Evolutionary conservation across 805 yeast species (phyloP).

Genomic region (Allodekkera sacchari): DNA sequence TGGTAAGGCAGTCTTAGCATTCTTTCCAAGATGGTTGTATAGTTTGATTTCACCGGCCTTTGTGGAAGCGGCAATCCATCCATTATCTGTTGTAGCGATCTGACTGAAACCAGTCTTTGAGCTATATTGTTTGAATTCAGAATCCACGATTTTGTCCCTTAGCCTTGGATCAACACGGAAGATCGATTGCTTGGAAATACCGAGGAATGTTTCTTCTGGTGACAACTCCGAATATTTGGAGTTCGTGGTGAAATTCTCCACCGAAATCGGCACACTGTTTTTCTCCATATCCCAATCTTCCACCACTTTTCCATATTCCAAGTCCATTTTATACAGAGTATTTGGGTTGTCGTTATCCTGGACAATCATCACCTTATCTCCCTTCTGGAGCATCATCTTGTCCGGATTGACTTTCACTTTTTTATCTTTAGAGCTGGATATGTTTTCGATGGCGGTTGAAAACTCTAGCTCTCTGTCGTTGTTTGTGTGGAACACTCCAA

Average conservation of each 20-base stretch:
- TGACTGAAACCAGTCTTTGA: constrained; percentile 49
- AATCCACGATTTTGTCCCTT: constrained; percentile 51
- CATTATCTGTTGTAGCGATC: constrained; percentile 63
- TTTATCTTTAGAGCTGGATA: constrained; percentile 44
- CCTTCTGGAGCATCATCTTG: constrained; percentile 68
- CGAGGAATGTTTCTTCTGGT: constrained; percentile 65
- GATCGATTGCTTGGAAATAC: constrained; percentile 54
- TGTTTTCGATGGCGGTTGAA: constrained; percentile 57
- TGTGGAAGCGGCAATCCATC: constrained; percentile 72
- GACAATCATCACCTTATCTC: constrained; percentile 61
- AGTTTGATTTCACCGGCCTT: constrained; percentile 67
- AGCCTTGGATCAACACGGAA: constrained; percentile 80
- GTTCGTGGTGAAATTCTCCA: constrained; percentile 60
- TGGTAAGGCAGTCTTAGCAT: constrained; percentile 73
- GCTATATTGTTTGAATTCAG: constrained; percentile 44
- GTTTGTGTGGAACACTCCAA: constrained; percentile 71
- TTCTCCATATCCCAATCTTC: constrained; percentile 69
- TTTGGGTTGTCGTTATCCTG: constrained; percentile 41
- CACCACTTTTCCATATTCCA: constrained; percentile 71
- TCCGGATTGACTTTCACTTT: constrained; percentile 37
- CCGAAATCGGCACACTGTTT: constrained; percentile 26
- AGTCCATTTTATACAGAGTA: constrained; percentile 64
- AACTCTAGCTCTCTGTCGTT: constrained; percentile 47
- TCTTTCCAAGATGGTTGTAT: constrained; percentile 62
- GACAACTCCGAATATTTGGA: constrained; percentile 67